Conservation (phyloP, 148 eudicot genomes). For the Nepenthes mirabilis region DNA sequence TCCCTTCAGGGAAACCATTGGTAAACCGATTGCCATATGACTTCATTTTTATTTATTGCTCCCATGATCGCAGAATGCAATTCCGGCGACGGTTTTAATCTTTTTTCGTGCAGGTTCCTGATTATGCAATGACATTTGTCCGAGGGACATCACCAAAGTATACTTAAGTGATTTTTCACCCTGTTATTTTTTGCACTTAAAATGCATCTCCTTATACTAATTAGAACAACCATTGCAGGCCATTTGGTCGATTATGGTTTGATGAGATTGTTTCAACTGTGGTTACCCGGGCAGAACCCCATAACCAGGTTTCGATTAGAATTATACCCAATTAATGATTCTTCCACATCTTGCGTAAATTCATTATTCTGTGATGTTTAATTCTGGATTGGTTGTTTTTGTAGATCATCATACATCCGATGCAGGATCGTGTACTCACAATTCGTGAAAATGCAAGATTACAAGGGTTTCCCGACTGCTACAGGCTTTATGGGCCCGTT, state of each 20-base stretch:
- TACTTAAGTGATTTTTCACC: neutral
- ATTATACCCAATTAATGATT: neutral
- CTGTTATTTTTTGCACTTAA: neutral
- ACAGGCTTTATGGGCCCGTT: conserved; percentile 22
- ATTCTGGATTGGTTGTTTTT: neutral
- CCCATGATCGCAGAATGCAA: neutral
- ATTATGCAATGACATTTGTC: conserved; percentile 63
- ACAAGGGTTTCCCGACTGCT: conserved; percentile 42
- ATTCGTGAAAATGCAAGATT: conserved; percentile 42
- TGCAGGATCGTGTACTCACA: conserved; percentile 37
- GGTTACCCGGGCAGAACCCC: conserved; percentile 81
- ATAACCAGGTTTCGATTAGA: conserved; percentile 35
- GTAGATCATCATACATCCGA: conserved; percentile 27
- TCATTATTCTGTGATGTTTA: neutral
- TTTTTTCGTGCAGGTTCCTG: conserved; percentile 44
- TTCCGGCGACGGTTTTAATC: neutral
- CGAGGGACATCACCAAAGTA: conserved; percentile 59
- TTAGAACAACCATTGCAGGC: conserved; percentile 23
- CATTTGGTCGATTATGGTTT: conserved; percentile 87
- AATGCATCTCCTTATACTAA: neutral
- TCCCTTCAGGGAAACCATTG: conserved; percentile 68
- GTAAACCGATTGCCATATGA: conserved; percentile 14
- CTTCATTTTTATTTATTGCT: neutral
- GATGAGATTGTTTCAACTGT: conserved; percentile 81
- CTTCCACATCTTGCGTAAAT: neutral